Base-by-base conservation (phyloP, 495 filamentous ascomycete genomes). In the Podospora pseudocomata region DNA sequence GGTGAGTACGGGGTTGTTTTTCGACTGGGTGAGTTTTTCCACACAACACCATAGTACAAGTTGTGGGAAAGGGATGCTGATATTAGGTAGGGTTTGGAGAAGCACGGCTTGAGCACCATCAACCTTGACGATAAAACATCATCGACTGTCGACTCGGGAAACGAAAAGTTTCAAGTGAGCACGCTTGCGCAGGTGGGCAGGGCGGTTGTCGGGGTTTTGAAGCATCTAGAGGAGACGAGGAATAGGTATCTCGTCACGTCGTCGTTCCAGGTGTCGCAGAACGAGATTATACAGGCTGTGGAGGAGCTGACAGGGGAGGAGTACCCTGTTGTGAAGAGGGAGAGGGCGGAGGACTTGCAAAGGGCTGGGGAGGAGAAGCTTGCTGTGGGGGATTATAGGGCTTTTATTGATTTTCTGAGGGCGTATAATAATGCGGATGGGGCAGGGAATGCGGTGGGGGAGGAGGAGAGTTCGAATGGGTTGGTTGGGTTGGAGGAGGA, bases 81-180 rank as follows among this genome's bases (percentile, higher is more conserved):
- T 28, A 0, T 20, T 44, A 11, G 34, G 20, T 77, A 82, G 81
- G 83, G 81, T 18, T 69, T 89, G 13, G 66, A 77, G 18, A 28
- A 32, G 2, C 73, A 72, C 0, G 75, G 78, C 27, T 56, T 83
- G 0, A 77, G 78, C 5, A 18, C 57, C 9, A 72, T 86, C 30
- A 78, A 86, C 56, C 67, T 84, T 13, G 70, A 74, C 11, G 78
- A 80, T 0, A 83, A 83, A 60, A 83, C 74, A 2, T 79, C 79
- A 1, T 76, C 67, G 0, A 70, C 89, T 16, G 81, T 81, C 65
- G 86, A 90, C 72, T 85, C 84, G 1, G 88, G 88, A 6, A 77
- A 85, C 63, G 76, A 78, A 23, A 74, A 75, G 15, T 82, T 84
- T 60, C 84, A 83, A 28, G 71, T 77, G 4, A 85, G 85, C 1